Base-by-base conservation (phyloP, 495 filamentous ascomycete species). In the Penicillium samsonianum region DNA sequence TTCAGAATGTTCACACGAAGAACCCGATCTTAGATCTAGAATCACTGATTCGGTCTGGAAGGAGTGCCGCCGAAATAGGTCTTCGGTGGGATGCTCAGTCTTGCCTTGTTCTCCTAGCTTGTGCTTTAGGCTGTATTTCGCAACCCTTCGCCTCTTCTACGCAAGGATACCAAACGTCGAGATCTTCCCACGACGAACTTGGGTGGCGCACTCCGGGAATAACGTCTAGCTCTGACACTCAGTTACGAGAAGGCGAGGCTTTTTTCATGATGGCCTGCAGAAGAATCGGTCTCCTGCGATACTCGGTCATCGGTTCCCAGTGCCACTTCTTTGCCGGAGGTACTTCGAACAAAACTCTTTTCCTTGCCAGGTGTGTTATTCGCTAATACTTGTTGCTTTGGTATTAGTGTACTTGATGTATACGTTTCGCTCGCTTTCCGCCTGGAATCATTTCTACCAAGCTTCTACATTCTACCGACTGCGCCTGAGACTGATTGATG, bases 1-100 rank as follows among this genome's bases (percentile, higher is more conserved):
- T 73, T 23, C 44, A 60, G 19, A 67, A 70, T 47, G 67, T 73
- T 17, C 70, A 73, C 37, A 69, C 64, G 19, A 73, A 73, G 47
- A 73, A 73, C 30, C 70, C 70, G 6, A 68, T 73, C n/a, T 23
- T 73, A 8, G 64, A 73, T 31, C 53, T 63, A 14, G 59, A 47
- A 16, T 44, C 54, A 5, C 56, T 72, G 25, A 40, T 52, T 9
- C 44, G 44, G 11, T 47, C 44, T 7, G 44, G 44, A 5, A 64
- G 65, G 5, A 23, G 51, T 9, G 61, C 53, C 28, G 69, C 58
- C 14, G 53, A 59, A 20, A 35, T 53, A 19, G 63, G 69, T 8
- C 66, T 71, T 45, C 56, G 55, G 12, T 68, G 69, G 65, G 58
- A 60, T 44, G 67, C 58, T 2, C 55, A 59, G 42, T 62, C 69